phyloP scores from a whole-genome alignment of 345 rosid genomes.

The Nephelium lappaceum region DNA sequence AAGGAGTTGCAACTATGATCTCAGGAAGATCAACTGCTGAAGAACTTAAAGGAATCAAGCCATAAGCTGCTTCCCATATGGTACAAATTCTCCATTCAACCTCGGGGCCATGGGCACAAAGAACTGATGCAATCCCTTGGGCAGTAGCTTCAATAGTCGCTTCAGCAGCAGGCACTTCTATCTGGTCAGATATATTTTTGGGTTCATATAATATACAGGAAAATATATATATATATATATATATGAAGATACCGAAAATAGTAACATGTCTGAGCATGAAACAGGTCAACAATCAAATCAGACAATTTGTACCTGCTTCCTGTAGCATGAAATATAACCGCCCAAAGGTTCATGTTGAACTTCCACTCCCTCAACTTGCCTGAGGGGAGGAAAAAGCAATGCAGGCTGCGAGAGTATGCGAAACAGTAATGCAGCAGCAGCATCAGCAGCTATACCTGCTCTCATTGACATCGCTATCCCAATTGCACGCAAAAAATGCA shows the following conservation, averaged over 20 bases:
- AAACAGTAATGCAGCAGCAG: constrained; percentile 96
- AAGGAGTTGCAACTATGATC: constrained; percentile 86
- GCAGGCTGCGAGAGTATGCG: constrained; percentile 96
- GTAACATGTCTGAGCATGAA: neutral
- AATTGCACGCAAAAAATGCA: constrained; percentile 97
- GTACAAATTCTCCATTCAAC: constrained; percentile 99
- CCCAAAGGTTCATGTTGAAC: constrained; percentile 71
- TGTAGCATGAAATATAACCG: constrained; percentile 75
- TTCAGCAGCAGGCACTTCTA: constrained; percentile 95
- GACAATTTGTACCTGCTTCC: constrained; percentile 67
- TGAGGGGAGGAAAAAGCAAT: constrained; percentile 89
- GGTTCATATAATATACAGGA: constrained; percentile 22
- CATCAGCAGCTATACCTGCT: constrained; percentile 97
- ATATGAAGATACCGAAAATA: neutral
- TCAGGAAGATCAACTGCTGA: constrained; percentile 99
- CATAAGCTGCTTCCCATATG: constrained; percentile 99
- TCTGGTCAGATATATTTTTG: constrained; percentile 48
- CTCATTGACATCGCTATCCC: constrained; percentile 99
- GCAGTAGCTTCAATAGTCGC: constrained; percentile 99
- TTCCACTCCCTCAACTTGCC: constrained; percentile 90
- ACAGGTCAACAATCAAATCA: constrained; percentile 11
- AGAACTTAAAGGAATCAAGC: constrained; percentile 89
- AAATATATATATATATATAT: neutral
- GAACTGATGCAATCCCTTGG: constrained; percentile 99
- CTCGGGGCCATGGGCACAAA: constrained; percentile 99